Conservation (phyloP, 176 grass and related monocot species). For the Thinopyrum elongatum region DNA sequence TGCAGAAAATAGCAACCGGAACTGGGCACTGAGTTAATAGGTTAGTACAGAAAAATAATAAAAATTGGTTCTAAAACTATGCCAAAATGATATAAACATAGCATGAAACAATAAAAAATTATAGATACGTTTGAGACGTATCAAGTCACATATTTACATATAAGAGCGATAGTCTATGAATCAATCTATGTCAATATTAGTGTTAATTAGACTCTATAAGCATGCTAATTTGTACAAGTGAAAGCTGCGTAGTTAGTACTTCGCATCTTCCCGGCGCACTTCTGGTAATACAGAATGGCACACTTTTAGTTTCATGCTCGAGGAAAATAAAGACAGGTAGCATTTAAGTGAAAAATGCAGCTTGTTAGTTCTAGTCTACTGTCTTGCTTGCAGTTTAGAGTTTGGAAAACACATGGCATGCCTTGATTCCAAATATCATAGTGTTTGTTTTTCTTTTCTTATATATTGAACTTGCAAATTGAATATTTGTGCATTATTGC, state of each 20-base stretch:
- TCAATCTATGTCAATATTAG: background rate
- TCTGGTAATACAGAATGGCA: background rate
- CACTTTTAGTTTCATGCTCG: background rate
- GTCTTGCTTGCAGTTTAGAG: slow-evolving; percentile 5
- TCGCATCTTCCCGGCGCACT: too few relatives aligned
- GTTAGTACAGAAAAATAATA: too few relatives aligned
- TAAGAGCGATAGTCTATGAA: slow-evolving; percentile 5
- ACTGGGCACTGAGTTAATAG: too few relatives aligned
- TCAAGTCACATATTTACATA: background rate
- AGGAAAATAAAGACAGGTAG: background rate
- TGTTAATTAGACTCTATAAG: background rate
- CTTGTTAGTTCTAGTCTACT: background rate
- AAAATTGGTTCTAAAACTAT: too few relatives aligned
- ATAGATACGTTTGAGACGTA: too few relatives aligned
- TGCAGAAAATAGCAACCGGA: too few relatives aligned
- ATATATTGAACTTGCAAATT: background rate
- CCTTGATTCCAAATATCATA: background rate
- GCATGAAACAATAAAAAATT: too few relatives aligned
- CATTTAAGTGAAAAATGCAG: background rate
- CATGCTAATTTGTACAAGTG: background rate
- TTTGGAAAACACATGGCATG: background rate
- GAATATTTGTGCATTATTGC: background rate
- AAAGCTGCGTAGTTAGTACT: background rate
- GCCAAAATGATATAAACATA: too few relatives aligned
- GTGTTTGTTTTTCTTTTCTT: background rate